Evolutionary conservation across 1,284 basidiomycete species (phyloP), one percentile per base, ranked within the genome.

Genomic region (Microstroma glucosiphilum): DNA sequence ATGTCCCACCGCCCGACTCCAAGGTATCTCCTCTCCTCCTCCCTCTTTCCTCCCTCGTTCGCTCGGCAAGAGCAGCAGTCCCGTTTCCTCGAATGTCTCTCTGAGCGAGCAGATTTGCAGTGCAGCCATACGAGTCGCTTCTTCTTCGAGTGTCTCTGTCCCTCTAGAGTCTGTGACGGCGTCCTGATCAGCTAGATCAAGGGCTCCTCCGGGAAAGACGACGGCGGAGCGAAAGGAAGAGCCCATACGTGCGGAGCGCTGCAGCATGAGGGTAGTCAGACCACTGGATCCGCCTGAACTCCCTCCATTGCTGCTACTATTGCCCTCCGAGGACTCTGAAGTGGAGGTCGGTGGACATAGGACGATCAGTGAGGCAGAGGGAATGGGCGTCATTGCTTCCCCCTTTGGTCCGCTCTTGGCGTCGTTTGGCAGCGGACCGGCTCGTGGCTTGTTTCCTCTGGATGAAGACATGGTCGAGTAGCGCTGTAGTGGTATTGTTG

Each of bases 61-160:
- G 11, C 69, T 69, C 3, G 73, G 70, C 15, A 76, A 17, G 1
- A 76, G 63, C 0, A 76, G 62, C 55, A 76, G 42, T 1, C 73
- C 73, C 0, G 72, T 73, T 64, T 76, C 73, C 46, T 76, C 73
- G 54, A 76, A 76, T 1, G 73, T 76, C 58, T 76, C 73, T 6
- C 73, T 60, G 23, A 76, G 59, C 11, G 72, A 68, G 46, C 72
- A 73, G 1, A 76, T 64, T 63, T 66, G 69, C 59, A 76, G 64
- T 7, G 72, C 62, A 0, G 48, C 58, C 64, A 69, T 66, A 59
- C 71, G 71, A 40, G 55, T 53, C 0, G 40, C 63, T 43, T 60
- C 66, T 54, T 62, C 66, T 19, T 56, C 51, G 8, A 6, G 43
- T 56, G 41, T 23, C 3, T 46, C 57, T 17, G 40, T 21, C 17